Evolutionary conservation across 1,284 basidiomycete genomes (phyloP), one percentile per base, ranked within the genome.

Genomic region (Rhodotorula glutinis): DNA sequence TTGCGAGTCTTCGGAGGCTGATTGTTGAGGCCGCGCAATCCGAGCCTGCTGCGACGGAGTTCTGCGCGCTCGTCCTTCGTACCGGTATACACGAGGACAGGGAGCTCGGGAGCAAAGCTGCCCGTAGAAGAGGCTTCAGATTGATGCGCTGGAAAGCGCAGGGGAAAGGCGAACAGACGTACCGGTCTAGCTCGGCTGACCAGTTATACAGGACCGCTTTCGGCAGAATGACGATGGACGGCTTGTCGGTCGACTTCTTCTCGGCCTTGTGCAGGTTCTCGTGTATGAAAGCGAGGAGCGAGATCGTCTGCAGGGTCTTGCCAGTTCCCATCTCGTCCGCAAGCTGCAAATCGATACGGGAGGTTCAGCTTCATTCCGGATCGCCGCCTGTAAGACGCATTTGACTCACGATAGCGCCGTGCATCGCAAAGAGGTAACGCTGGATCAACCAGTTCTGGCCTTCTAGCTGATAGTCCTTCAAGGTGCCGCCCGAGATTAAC

Each of bases 251-350:
- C 7, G 52, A 40, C n/a, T 43, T 38, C 3, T 49, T 30, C n/a
- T 53, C 60, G 8, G 62, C 43, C 23, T 56, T 47, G 13, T 53
- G 60, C 29, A 69, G 54, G 16, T 61, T 23, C 17, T 63, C 56
- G 40, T 67, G 52, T 14, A 97, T 83, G 79, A 95, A 91, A 13
- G 90, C 93, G 1, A 98, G 82, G 11, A 97, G 82, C 0, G 93
- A 82, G 65, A 98, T 97, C 0, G 94, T 95, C 79, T 98, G 94
- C 60, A 97, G 94, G 0, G 94, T 98, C 83, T 98, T 98, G 57
- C 65, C 71, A 40, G 71, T 55, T 33, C 62, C 55, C 67, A 68
- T 69, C 58, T 69, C 67, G 60, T 69, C 63, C 25, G 65, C 68
- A 43, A 61, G 64, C 65, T 65, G 58, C 30, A n/a, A 1, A 4